Conservation (phyloP, 768 basidiomycete species). For the Clitopilus hobsonii region DNA sequence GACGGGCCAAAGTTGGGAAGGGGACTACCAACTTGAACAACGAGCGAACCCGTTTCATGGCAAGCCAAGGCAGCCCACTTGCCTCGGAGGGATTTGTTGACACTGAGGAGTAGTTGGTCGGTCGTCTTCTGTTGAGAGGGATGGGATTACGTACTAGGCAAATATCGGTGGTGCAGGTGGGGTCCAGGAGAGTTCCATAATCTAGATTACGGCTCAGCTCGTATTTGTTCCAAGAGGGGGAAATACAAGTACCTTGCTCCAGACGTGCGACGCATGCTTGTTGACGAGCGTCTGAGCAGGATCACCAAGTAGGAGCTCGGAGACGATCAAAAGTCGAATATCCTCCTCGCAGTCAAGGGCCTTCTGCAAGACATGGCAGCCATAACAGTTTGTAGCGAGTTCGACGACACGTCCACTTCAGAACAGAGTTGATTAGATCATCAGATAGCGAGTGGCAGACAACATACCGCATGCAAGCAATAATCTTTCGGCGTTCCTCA, state of each 20-base stretch:
- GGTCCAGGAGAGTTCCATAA: conserved; percentile 89
- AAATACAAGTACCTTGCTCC: conserved; percentile 65
- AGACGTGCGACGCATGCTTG: conserved; percentile 89
- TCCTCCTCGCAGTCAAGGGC: conserved; percentile 90
- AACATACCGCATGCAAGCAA: conserved; percentile 77
- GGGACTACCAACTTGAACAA: conserved; percentile 63
- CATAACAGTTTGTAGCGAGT: conserved; percentile 84
- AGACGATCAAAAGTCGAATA: conserved; percentile 75
- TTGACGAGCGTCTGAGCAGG: conserved; percentile 84
- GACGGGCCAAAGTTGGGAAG: neutral
- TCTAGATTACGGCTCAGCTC: conserved; percentile 34
- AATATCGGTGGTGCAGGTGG: conserved; percentile 86
- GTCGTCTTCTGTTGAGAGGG: conserved; percentile 3
- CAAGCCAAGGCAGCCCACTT: conserved; percentile 89
- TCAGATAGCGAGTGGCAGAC: conserved; percentile 1
- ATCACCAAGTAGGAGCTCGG: conserved; percentile 78
- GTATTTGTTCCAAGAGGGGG: neutral
- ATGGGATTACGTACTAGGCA: conserved; percentile 54
- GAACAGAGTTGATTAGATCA: neutral
- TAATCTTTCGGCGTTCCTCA: conserved; percentile 77
- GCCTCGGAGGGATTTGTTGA: conserved; percentile 83
- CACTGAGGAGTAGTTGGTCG: conserved; percentile 35
- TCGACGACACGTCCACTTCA: conserved; percentile 77
- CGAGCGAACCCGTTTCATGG: conserved; percentile 86
- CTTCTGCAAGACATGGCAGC: conserved; percentile 86